phyloP scores from a whole-genome alignment of 2,329 filamentous ascomycete species.

The Monilinia polystroma region DNA sequence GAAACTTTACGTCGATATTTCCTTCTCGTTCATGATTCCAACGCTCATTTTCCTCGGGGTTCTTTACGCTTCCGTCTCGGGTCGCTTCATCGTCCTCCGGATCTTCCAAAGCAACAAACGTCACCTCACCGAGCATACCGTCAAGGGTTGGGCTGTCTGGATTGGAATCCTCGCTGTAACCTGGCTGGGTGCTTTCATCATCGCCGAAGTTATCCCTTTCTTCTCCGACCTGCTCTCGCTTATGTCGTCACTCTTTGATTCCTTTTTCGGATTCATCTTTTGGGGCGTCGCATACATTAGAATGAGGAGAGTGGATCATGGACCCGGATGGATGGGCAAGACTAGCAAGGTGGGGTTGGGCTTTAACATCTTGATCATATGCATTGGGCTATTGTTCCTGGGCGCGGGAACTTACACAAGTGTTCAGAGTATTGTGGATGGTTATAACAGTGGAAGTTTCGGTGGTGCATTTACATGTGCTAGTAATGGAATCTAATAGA shows the following conservation, averaged over 20 bases:
- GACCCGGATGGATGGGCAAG: constrained; percentile 43
- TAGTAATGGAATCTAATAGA: constrained; percentile 58
- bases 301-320: constrained; percentile 67
- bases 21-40: constrained; percentile 94
- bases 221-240: constrained; percentile 71
- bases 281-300: constrained; percentile 81
- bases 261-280: constrained; percentile 94
- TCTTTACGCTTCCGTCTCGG: constrained; percentile 84
- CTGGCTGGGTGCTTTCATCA: constrained; percentile 89
- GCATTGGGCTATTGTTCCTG: constrained; percentile 77
- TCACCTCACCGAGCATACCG: constrained; percentile 78
- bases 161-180: constrained; percentile 67
- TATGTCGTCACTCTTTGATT: constrained; percentile 88
- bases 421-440: constrained; percentile 71
- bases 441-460: constrained; percentile 64
- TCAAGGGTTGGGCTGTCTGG: constrained; percentile 80
- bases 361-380: constrained; percentile 71
- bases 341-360: constrained; percentile 46
- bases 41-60: constrained; percentile 91
- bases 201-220: constrained; percentile 91
- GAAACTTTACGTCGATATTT: constrained; percentile 75
- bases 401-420: constrained; percentile 78
- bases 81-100: constrained; percentile 89
- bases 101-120: constrained; percentile 70
- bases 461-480: constrained; percentile 73